A percentile compares a stretch with the other conserved stretches of the same genome.
Conservation (phyloP, 1,284 basidiomycete species). For the Gymnopus androsaceus region DNA sequence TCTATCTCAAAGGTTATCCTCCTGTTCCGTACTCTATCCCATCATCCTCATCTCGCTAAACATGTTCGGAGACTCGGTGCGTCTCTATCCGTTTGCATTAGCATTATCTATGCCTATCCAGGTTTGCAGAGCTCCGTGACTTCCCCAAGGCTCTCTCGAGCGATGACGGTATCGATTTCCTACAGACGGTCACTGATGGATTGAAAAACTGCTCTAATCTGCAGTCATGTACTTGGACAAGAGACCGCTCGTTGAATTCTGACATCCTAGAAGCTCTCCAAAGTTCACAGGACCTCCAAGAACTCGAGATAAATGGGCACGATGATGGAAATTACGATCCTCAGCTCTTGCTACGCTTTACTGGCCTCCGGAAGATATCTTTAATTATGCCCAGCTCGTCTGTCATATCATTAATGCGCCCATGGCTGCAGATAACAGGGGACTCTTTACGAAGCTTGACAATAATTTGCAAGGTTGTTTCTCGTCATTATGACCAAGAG, state of each 20-base stretch:
- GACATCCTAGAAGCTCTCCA: slow-evolving; percentile 54
- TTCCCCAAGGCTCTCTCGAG: slow-evolving; percentile 10
- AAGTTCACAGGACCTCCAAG: slow-evolving; percentile 41
- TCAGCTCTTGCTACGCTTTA: slow-evolving; percentile 47
- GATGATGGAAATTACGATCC: slow-evolving; percentile 57
- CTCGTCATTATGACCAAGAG: no score
- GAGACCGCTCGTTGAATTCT: slow-evolving; percentile 67
- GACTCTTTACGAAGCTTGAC: slow-evolving; percentile 54
- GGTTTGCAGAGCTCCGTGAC: slow-evolving; percentile 13
- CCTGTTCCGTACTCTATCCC: slow-evolving; percentile 11
- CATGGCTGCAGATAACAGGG: slow-evolving; percentile 52
- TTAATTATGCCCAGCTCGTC: slow-evolving; percentile 69
- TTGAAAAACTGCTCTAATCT: slow-evolving; percentile 64
- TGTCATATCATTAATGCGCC: slow-evolving; percentile 49
- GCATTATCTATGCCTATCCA: neutral
- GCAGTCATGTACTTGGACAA: slow-evolving; percentile 68
- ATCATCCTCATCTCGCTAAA: slow-evolving; percentile 7
- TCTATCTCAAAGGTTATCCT: slow-evolving; percentile 7
- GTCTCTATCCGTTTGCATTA: neutral
- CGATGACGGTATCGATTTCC: slow-evolving; percentile 26
- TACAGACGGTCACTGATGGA: slow-evolving; percentile 45
- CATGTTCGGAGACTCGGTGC: slow-evolving; percentile 18
- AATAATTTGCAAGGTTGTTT: slow-evolving; percentile 64
- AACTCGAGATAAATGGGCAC: slow-evolving; percentile 71
- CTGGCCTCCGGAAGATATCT: slow-evolving; percentile 49